Base-by-base conservation (phyloP, 495 filamentous ascomycete genomes). In the Articulospora tetracladia region DNA sequence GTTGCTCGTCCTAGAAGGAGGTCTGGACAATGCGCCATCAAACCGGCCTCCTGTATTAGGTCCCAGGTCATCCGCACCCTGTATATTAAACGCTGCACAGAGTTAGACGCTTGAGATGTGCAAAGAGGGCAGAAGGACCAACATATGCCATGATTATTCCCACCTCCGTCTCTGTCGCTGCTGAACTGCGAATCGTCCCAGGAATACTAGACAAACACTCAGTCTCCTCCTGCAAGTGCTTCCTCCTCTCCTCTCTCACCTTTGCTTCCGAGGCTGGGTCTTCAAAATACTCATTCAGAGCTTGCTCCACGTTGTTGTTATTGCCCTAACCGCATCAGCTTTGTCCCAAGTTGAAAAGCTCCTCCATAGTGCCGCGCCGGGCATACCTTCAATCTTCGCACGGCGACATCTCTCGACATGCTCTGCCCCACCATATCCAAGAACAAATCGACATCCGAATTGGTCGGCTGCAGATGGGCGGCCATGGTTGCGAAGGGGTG, bases 1-100 rank as follows among this genome's bases (percentile, higher is more conserved):
- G 66, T 77, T 82, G 62, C 83, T 86, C 3, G 82, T 74, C 69
- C 86, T 73, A 8, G 88, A 91, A 1, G 88, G 87, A 49, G 89
- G 88, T 53, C 88, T 83, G 12, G 89, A 86, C 0, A 84, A 85
- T 49, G 85, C 81, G n/a, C 70, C 68, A 39, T 74, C 70, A 34
- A 79, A 77, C 23, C 27, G 28, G 13, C 36, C 39, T 17, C 75
- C 66, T 27, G 75, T 68, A 53, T 76, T 70, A 13, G 74, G 68
- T 3, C 74, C 69, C 36, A 53, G 39, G 23, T 70, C 73, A 58
- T 88, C 83, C 57, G 81, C 70, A 26, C 77, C 73, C 59, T 84
- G 77, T 55, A 84, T 83, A 47, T 79, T 74, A 65, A 86, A 86
- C 20, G 79, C 84, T 87, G 11, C 58, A 25, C 27, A 52, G 52